Evolutionary conservation across 2,329 filamentous ascomycete genomes (phyloP).

Genomic region (Stemphylium beticola): DNA sequence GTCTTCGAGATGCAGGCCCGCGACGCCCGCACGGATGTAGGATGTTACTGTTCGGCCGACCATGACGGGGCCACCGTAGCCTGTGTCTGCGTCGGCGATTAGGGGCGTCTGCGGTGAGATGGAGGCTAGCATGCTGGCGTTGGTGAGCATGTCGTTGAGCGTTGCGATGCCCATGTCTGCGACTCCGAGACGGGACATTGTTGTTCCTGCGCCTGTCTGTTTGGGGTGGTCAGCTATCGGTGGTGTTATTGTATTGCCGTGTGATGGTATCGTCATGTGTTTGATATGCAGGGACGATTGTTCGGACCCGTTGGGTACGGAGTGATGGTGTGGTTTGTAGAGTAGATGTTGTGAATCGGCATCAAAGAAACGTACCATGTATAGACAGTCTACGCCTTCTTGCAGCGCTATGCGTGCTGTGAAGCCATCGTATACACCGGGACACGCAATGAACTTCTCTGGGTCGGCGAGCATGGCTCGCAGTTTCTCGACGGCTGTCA

Average conservation of each 20-base stretch:
- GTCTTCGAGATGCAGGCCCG: slow-evolving; percentile 68
- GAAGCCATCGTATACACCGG: slow-evolving; percentile 72
- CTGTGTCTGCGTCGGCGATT: slow-evolving; percentile 67
- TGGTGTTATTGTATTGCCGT: neutral
- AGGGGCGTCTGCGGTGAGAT: slow-evolving; percentile 63
- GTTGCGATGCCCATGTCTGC: slow-evolving; percentile 69
- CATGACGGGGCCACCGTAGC: slow-evolving; percentile 55
- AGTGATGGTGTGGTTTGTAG: neutral
- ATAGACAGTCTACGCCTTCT: slow-evolving; percentile 68
- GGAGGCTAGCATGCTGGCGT: slow-evolving; percentile 70
- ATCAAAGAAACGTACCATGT: slow-evolving; percentile 62
- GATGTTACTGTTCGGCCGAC: slow-evolving; percentile 61
- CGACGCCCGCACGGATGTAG: slow-evolving; percentile 63
- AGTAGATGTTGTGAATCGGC: neutral
- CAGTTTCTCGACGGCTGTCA: slow-evolving; percentile 40
- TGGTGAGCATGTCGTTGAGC: slow-evolving; percentile 66
- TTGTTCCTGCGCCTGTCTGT: slow-evolving; percentile 68
- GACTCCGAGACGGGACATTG: slow-evolving; percentile 65
- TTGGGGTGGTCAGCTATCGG: neutral
- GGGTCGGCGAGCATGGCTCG: slow-evolving; percentile 40
- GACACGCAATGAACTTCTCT: slow-evolving; percentile 59
- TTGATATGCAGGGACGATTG: neutral
- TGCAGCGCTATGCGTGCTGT: slow-evolving; percentile 67
- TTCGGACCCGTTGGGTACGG: too few relatives aligned
- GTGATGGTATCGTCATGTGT: neutral